Conservation (phyloP, 805 yeast species). For the Hanseniaspora thailandica region DNA sequence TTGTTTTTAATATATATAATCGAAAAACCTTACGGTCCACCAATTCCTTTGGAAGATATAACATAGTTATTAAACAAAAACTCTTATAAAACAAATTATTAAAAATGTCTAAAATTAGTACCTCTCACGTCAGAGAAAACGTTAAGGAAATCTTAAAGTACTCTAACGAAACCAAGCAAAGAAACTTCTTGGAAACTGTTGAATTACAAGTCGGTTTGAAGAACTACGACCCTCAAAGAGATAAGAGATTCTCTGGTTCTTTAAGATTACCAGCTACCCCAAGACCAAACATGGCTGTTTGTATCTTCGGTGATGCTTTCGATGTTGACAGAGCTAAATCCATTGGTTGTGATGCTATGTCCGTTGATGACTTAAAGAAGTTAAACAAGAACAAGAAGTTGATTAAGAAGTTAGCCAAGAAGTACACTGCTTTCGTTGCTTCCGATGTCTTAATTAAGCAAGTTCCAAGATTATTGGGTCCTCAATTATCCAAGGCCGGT, state of each 20-base stretch:
- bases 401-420: slow-evolving; percentile 98
- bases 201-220: slow-evolving; percentile 99
- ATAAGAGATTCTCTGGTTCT: slow-evolving; percentile 99
- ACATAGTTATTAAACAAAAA: slow-evolving; percentile 4
- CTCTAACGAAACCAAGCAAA: slow-evolving; percentile 95
- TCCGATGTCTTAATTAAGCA: slow-evolving; percentile 98
- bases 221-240: slow-evolving; percentile 99
- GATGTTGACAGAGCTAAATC: slow-evolving; percentile 99
- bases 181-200: slow-evolving; percentile 99
- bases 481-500: slow-evolving; percentile 99
- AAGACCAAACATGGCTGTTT: slow-evolving; percentile 99
- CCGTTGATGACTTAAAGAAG: slow-evolving; percentile 99
- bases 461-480: slow-evolving; percentile 99
- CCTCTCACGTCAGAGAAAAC: slow-evolving; percentile 91
- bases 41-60: slow-evolving; percentile 71
- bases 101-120: slow-evolving; percentile 77
- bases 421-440: slow-evolving; percentile 98
- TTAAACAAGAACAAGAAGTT: slow-evolving; percentile 99
- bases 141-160: slow-evolving; percentile 81
- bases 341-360: slow-evolving; percentile 98
- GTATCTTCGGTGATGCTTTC: slow-evolving; percentile 99
- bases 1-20: slow-evolving; percentile 22
- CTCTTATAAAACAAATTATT: slow-evolving; percentile 18
- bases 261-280: slow-evolving; percentile 97
- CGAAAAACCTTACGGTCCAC: slow-evolving; percentile 42